Conservation (phyloP, 768 basidiomycete species). For the Candolleomyces efflorescens region DNA sequence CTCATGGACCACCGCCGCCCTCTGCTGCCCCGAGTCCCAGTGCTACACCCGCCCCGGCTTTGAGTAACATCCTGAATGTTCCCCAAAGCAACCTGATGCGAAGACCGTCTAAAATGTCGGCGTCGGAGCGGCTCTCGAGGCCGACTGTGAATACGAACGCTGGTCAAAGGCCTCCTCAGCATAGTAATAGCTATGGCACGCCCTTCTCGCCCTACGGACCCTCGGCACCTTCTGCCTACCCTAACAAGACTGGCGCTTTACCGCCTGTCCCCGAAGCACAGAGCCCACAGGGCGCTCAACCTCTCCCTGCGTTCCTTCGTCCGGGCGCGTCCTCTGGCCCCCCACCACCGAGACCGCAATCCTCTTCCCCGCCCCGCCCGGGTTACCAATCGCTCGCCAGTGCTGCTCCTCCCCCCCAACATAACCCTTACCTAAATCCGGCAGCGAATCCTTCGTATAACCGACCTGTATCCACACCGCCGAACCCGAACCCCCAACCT, state of each 20-base stretch:
- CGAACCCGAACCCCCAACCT: neutral
- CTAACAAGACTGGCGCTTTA: slow-evolving; percentile 26
- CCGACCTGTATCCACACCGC: neutral
- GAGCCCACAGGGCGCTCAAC: slow-evolving; percentile 3
- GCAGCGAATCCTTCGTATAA: slow-evolving; percentile 10
- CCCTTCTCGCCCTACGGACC: slow-evolving; percentile 1
- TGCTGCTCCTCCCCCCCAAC: neutral
- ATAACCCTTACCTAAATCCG: slow-evolving; percentile 16
- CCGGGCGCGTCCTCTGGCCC: slow-evolving; percentile 19
- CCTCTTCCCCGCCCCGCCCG: slow-evolving; percentile 7
- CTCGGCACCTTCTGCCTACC: slow-evolving; percentile 14
- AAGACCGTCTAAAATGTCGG: slow-evolving; percentile 49
- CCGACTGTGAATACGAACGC: slow-evolving; percentile 20
- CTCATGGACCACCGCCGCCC: slow-evolving; percentile 55
- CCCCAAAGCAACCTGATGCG: slow-evolving; percentile 30
- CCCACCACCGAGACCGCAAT: neutral
- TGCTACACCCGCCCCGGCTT: slow-evolving; percentile 5
- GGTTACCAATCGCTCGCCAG: neutral
- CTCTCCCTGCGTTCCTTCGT: slow-evolving; percentile 37
- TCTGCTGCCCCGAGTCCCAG: slow-evolving; percentile 23
- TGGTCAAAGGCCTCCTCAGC: slow-evolving; percentile 1
- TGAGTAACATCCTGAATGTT: slow-evolving; percentile 16
- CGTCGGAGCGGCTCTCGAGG: slow-evolving; percentile 48
- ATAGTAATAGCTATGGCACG: slow-evolving; percentile 6
- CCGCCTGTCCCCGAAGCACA: slow-evolving; percentile 36